phyloP scores from a whole-genome alignment of 2,329 filamentous ascomycete genomes.

The Diaporthe nobilis region DNA sequence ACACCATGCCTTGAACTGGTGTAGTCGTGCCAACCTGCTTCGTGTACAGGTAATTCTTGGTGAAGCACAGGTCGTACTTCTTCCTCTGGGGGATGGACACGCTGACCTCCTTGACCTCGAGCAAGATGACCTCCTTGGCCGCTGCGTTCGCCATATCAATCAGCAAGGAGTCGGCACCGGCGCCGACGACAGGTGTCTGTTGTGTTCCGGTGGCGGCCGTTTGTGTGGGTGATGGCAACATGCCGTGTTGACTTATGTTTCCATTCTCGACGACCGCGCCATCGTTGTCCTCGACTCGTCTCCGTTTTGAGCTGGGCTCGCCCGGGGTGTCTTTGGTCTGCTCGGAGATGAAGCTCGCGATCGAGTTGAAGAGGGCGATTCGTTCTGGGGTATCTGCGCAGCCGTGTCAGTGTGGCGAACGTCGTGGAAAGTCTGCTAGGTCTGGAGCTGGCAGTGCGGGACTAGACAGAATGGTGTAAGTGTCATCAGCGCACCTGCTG shows the following conservation, averaged over 20 bases:
- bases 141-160: constrained; percentile 51
- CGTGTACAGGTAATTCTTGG: constrained; percentile 71
- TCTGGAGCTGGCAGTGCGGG: too few relatives aligned
- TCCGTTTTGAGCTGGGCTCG: constrained; percentile 41
- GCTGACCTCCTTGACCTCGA: constrained; percentile 76
- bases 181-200: constrained; percentile 24
- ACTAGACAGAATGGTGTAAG: background rate
- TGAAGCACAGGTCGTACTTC: constrained; percentile 77
- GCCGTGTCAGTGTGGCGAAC: background rate
- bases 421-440: background rate
- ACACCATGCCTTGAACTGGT: constrained; percentile 68
- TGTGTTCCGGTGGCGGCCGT: constrained; percentile 22
- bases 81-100: constrained; percentile 78
- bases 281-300: constrained; percentile 35
- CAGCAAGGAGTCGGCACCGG: constrained; percentile 42
- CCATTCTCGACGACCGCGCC: constrained; percentile 23
- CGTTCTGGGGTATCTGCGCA: constrained; percentile 63
- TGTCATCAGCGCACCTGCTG: constrained; percentile 59
- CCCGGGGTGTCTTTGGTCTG: constrained; percentile 15
- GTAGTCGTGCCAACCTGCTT: constrained; percentile 64
- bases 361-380: constrained; percentile 68
- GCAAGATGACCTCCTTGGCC: constrained; percentile 65
- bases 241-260: constrained; percentile 27
- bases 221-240: constrained; percentile 29
- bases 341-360: constrained; percentile 42